Conservation (phyloP, 1,284 basidiomycete species). For the Rhodotorula sp. region DNA sequence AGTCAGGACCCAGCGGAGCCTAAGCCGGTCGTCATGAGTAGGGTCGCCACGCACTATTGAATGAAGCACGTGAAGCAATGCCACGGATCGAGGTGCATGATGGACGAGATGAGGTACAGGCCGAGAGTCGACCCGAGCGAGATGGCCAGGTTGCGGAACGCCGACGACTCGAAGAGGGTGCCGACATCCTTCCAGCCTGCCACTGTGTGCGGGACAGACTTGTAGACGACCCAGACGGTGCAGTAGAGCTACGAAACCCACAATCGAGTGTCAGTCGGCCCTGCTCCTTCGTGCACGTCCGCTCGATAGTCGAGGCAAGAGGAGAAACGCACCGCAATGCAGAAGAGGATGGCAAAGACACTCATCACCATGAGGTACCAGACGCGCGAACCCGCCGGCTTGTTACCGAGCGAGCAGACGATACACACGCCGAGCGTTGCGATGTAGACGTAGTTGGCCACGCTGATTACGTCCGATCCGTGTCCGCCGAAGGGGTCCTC, state of each 20-base stretch:
- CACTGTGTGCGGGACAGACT: slow-evolving; percentile 68
- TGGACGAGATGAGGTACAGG: slow-evolving; percentile 79
- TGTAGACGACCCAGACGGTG: slow-evolving; percentile 75
- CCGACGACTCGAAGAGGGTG: slow-evolving; percentile 63
- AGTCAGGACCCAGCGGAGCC: background rate
- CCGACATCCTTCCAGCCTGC: slow-evolving; percentile 69
- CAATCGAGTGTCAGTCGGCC: background rate
- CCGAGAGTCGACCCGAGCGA: slow-evolving; percentile 82
- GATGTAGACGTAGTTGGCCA: slow-evolving; percentile 38
- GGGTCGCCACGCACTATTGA: slow-evolving; percentile 48
- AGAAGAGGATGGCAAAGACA: slow-evolving; percentile 58
- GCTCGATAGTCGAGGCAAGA: too few species aligned
- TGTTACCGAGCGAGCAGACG: slow-evolving; percentile 65
- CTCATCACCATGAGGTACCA: slow-evolving; percentile 64
- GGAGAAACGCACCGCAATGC: slow-evolving; percentile 50
- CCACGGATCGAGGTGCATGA: slow-evolving; percentile 88
- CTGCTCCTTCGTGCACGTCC: too few species aligned
- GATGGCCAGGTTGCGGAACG: slow-evolving; percentile 73
- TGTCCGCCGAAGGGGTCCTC: slow-evolving; percentile 44
- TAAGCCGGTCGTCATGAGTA: too few species aligned
- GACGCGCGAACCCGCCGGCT: slow-evolving; percentile 84
- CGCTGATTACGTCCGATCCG: slow-evolving; percentile 35
- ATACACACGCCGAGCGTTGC: slow-evolving; percentile 41
- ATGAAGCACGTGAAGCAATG: slow-evolving; percentile 90
- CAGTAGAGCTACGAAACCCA: slow-evolving; percentile 53